phyloP scores from a whole-genome alignment of 768 basidiomycete species.

The Lactarius hengduanensis region DNA sequence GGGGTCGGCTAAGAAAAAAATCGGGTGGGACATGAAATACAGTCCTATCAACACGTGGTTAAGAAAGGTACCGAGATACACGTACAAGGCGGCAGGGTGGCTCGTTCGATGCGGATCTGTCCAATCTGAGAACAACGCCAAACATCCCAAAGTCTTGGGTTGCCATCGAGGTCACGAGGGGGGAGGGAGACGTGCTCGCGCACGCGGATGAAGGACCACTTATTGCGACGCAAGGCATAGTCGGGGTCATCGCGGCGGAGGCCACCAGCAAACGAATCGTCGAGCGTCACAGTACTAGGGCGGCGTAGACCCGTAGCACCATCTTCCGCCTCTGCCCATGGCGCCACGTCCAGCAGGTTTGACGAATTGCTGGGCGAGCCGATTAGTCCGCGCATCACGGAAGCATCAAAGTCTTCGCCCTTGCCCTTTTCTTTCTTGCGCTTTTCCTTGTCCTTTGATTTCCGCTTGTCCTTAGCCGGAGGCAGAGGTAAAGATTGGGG shows the following conservation, averaged over 20 bases:
- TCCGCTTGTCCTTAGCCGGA: slow-evolving; percentile 19
- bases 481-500: slow-evolving; percentile 21
- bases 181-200: slow-evolving; percentile 6
- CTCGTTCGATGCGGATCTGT: slow-evolving; percentile 30
- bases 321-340: slow-evolving; percentile 18
- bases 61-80: neutral
- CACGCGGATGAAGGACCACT: slow-evolving; percentile 22
- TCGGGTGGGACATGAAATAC: slow-evolving; percentile 5
- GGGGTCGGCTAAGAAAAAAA: slow-evolving; percentile 45
- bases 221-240: slow-evolving; percentile 36
- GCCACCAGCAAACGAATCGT: slow-evolving; percentile 43
- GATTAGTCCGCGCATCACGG: slow-evolving; percentile 13
- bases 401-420: neutral
- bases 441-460: slow-evolving; percentile 22
- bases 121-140: slow-evolving; percentile 40
- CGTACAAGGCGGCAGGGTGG: slow-evolving; percentile 24
- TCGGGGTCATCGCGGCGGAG: slow-evolving; percentile 41
- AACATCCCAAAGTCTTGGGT: slow-evolving; percentile 21
- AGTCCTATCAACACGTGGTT: neutral
- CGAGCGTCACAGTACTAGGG: slow-evolving; percentile 29
- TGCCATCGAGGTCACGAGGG: slow-evolving; percentile 19
- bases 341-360: slow-evolving; percentile 19
- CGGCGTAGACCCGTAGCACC: slow-evolving; percentile 14
- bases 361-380: neutral
- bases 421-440: slow-evolving; percentile 17